Conservation (phyloP, 1,139 yeast species). For the Geotrichum fermentans region DNA sequence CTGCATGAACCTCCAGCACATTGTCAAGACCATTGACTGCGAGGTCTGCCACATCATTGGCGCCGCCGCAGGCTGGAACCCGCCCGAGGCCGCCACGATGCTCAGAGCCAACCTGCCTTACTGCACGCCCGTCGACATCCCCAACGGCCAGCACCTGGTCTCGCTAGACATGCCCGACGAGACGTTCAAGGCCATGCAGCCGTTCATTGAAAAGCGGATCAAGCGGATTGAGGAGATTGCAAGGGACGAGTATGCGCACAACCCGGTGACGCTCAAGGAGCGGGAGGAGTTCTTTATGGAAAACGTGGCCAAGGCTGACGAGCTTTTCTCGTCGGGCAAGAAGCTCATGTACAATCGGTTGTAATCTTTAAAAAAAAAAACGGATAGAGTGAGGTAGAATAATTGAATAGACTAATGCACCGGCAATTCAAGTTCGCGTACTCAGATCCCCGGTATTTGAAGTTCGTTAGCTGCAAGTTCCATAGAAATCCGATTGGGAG, state of each 20-base stretch:
- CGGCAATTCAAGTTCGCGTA: no score
- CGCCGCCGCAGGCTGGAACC: constrained; percentile 51
- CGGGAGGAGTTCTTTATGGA: constrained; percentile 12
- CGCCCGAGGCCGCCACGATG: constrained; percentile 41
- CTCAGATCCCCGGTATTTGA: no score
- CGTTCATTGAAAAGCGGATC: constrained; percentile 27
- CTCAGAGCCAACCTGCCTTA: constrained; percentile 32
- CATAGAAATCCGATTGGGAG: not conserved
- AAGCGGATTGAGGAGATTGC: constrained; percentile 16
- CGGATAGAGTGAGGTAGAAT: no score
- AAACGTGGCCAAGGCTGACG: constrained; percentile 8
- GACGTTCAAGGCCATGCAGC: constrained; percentile 34
- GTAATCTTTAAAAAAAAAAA: no score
- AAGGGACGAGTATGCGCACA: constrained; percentile 3
- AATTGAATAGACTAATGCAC: no score
- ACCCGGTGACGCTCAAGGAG: constrained; percentile 8
- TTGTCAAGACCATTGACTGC: constrained; percentile 40
- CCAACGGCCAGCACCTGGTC: constrained; percentile 50
- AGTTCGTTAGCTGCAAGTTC: no score
- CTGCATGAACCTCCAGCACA: constrained; percentile 35
- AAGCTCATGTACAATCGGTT: constrained; percentile 6
- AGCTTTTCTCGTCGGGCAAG: constrained; percentile 12
- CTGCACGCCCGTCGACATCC: constrained; percentile 40
- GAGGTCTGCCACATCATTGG: constrained; percentile 53
- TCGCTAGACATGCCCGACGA: constrained; percentile 53